Evolutionary conservation across 306 rosid genomes (phyloP).

Genomic region (Castanea sativa): DNA sequence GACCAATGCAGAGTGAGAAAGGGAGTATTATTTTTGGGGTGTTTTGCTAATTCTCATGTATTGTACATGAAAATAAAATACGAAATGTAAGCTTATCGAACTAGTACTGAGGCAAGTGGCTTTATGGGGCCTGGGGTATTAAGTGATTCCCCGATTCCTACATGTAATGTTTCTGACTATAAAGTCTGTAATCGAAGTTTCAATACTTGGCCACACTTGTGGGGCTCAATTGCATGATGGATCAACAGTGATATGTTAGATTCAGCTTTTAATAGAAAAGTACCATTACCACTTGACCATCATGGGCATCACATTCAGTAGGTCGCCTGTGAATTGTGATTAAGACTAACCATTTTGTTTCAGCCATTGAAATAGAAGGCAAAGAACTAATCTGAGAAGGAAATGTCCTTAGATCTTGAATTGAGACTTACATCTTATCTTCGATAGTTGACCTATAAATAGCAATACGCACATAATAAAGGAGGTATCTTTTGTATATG

Average conservation of each 20-base stretch:
- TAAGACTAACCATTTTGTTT: too few species aligned
- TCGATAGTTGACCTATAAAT: too few species aligned
- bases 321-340: too few species aligned
- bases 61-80: background rate
- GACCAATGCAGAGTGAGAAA: background rate
- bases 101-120: background rate
- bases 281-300: too few species aligned
- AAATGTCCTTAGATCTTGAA: background rate
- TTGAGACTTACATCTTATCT: too few species aligned
- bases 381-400: background rate
- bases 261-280: too few species aligned
- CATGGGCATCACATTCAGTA: too few species aligned
- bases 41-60: background rate
- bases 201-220: background rate
- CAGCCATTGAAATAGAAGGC: too few species aligned
- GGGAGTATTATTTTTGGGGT: background rate
- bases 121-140: conserved; percentile 1
- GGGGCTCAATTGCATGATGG: background rate
- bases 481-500: too few species aligned
- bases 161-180: background rate
- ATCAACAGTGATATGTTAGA: background rate
- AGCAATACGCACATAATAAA: too few species aligned
- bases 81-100: background rate
- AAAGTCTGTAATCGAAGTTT: background rate
- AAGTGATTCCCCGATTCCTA: background rate